Conservation (phyloP, 805 yeast species). For the Isabelozyma rhagii region DNA sequence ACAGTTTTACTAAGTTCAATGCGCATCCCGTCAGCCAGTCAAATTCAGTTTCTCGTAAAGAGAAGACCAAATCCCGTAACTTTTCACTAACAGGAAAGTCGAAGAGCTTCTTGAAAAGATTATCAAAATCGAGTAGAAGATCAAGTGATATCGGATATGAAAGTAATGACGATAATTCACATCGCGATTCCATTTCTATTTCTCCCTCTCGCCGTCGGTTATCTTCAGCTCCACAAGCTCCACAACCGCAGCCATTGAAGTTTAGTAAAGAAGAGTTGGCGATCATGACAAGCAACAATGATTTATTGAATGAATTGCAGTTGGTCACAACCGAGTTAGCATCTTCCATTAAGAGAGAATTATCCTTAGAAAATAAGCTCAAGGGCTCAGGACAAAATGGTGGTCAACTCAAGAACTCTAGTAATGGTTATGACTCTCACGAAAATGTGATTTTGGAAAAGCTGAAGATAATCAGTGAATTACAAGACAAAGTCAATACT, state of each 20-base stretch:
- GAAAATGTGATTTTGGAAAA: slow-evolving; percentile 5
- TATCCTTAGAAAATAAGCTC: slow-evolving; percentile 51
- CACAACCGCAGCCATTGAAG: slow-evolving; percentile 12
- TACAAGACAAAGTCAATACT: slow-evolving; percentile 56
- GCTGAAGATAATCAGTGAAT: slow-evolving; percentile 38
- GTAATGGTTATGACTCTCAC: background rate
- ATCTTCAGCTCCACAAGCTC: background rate
- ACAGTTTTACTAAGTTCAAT: background rate
- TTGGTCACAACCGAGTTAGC: slow-evolving; percentile 72
- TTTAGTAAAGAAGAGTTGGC: slow-evolving; percentile 62
- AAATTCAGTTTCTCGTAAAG: slow-evolving; percentile 4
- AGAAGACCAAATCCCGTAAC: slow-evolving; percentile 17
- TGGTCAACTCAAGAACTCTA: background rate
- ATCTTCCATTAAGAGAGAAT: slow-evolving; percentile 65
- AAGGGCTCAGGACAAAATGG: slow-evolving; percentile 7
- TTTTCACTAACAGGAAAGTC: slow-evolving; percentile 26
- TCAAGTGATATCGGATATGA: slow-evolving; percentile 6
- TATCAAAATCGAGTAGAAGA: slow-evolving; percentile 27
- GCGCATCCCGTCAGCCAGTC: background rate
- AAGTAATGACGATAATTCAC: slow-evolving; percentile 6
- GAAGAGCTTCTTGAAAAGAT: slow-evolving; percentile 28
- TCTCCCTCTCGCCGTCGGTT: background rate
- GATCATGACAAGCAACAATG: slow-evolving; percentile 56
- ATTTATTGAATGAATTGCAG: slow-evolving; percentile 60
- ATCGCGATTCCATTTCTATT: background rate